These are phyloP conservation scores for Colletotrichum sp. DNA, from an alignment of 2,329 filamentous ascomycete species.

Conservation along the genomic window DNA sequence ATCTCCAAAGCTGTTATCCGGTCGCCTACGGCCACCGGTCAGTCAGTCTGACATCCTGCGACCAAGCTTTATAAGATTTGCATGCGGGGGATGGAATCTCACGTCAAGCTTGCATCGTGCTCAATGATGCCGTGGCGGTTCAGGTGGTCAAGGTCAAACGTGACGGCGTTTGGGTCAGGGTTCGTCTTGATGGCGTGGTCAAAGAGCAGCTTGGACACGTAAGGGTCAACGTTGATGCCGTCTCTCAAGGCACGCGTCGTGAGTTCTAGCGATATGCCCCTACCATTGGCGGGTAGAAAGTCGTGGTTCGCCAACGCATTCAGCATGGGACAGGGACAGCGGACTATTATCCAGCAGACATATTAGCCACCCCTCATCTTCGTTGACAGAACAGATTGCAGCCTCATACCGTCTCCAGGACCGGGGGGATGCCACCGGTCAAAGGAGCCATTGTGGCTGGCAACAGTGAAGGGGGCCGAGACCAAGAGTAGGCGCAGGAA, in stretches of 20 bases:
- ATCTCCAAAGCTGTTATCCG: constrained; percentile 30
- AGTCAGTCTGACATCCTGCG: not conserved
- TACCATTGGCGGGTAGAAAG: constrained; percentile 26
- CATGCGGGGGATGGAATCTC: not conserved
- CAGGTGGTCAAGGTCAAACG: not conserved
- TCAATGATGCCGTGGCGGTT: not conserved
- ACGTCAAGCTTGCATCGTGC: not conserved
- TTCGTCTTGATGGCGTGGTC: not conserved
- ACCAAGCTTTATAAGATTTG: not conserved
- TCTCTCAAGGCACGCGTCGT: constrained; percentile 7
- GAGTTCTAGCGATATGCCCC: constrained; percentile 15
- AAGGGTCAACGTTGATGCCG: not conserved
- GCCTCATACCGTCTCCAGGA: not conserved
- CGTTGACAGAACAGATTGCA: not conserved
- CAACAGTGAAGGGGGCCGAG: not conserved
- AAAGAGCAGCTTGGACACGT: not conserved
- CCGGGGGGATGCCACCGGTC: not conserved
- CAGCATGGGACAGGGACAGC: constrained; percentile 24
- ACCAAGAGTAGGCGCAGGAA: not conserved
- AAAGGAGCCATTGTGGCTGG: not conserved
- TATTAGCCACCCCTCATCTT: not conserved
- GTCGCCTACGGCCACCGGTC: constrained; percentile 13
- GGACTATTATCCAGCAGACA: not conserved
- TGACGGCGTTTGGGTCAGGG: not conserved
- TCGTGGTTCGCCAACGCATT: constrained; percentile 30